phyloP scores from a whole-genome alignment of 768 basidiomycete genomes.

The Leucocoprinus leucothites region DNA sequence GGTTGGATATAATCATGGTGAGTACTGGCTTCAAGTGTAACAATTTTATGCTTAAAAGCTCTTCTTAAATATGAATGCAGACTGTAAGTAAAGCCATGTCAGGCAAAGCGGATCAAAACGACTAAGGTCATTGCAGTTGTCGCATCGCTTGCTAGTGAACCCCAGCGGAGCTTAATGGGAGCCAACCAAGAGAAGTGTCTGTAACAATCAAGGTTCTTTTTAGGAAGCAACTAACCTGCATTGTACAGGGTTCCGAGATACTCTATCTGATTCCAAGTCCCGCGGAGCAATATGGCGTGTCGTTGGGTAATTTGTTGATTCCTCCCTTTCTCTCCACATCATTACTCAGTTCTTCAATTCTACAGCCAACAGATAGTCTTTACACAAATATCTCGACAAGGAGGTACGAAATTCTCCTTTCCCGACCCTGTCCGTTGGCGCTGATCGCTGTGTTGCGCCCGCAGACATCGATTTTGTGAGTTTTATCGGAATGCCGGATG shows the following conservation, averaged over 20 bases:
- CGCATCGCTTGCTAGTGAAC: conserved; percentile 3
- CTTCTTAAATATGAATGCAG: conserved; percentile 4
- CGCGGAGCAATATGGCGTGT: conserved; percentile 54
- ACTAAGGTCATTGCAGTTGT: conserved; percentile 1
- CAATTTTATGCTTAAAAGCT: too few species aligned
- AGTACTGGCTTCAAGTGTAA: not conserved
- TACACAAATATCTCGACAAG: conserved; percentile 33
- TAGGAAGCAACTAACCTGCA: not conserved
- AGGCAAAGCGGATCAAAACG: not conserved
- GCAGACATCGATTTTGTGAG: conserved; percentile 4
- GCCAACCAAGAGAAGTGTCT: conserved; percentile 50
- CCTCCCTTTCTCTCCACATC: not conserved
- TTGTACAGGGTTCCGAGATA: conserved; percentile 40
- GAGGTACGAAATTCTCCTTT: not conserved
- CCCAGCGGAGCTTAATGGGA: conserved; percentile 54
- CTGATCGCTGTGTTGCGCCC: not conserved
- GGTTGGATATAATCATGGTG: conserved; percentile 52
- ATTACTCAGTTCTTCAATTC: not conserved
- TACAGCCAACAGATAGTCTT: conserved; percentile 56
- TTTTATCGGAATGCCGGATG: not conserved
- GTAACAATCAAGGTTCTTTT: not conserved
- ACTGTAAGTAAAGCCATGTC: conserved; percentile 9
- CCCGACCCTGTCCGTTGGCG: not conserved
- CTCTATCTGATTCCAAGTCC: conserved; percentile 39
- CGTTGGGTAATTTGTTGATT: conserved; percentile 45